Evolutionary conservation across 2,329 filamentous ascomycete species (phyloP), one percentile per base, ranked within the genome.

Genomic region (Neophaeococcomyces mojaviensis): DNA sequence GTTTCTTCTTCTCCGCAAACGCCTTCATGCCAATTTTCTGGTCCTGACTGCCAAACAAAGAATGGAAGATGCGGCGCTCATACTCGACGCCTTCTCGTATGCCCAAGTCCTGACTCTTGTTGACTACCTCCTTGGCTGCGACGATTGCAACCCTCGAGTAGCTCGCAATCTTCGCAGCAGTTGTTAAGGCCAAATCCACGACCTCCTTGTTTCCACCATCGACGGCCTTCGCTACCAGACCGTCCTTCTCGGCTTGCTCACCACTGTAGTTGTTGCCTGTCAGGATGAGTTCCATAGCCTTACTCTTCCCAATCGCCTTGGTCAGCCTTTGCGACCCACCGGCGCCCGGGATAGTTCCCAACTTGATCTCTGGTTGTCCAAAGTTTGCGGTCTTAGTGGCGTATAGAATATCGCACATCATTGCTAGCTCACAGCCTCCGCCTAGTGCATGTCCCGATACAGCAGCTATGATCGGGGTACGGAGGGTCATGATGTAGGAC

Each of bases 21-120:
- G 92, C 92, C 64, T 82, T 82, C 92, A 97, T 82, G 66, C 88
- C 89, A 65, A 96, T 86, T 76, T 97, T 98, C 70, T 98, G 92
- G 67, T 98, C 92, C 69, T 87, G 79, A 64, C 85, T 94, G 18
- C 90, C 92, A 70, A 98, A 98, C 60, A 96, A 62, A 20, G 82
- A 78, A 68, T 98, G 92, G 74, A 98, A 98, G 28, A 97, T 76
- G 44, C 89, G 79, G 62, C 92, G 77, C 77, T 98, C 92, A 68
- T 81, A 97, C 70, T 98, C 92, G 1, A 98, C 85, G 12, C 92
- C 92, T 61, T 97, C 92, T 57, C 85, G 73, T 49, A 98, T 70
- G 3, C 83, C 75, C 56, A 95, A 68, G 59, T 98, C 92, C 73
- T 97, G 89, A 66, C 88, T 95, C 81, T 96, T 97, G 66, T 97